Evolutionary conservation across 2,329 filamentous ascomycete genomes (phyloP).

Genomic region (Drechmeria coniospora): DNA sequence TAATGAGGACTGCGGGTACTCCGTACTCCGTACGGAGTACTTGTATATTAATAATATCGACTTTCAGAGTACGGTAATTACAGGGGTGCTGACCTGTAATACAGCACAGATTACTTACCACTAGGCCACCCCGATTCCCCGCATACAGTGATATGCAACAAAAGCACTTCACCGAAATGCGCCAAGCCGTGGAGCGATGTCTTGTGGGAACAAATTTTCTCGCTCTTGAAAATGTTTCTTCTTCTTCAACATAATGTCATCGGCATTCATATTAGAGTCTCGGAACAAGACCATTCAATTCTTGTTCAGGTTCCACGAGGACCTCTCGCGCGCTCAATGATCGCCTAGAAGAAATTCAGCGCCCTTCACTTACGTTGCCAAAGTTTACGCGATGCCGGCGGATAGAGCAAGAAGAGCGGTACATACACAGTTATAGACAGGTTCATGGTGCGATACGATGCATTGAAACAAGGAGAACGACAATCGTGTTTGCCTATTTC

Average conservation of each 20-base stretch:
- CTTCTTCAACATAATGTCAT: slow-evolving; percentile 55
- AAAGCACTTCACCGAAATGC: slow-evolving; percentile 7
- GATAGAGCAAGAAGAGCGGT: slow-evolving; percentile 28
- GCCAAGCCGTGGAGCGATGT: neutral
- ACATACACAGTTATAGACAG: too few species aligned
- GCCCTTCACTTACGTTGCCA: slow-evolving; percentile 60
- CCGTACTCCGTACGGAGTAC: too few species aligned
- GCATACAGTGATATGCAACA: slow-evolving; percentile 12
- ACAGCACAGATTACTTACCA: too few species aligned
- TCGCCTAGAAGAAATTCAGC: slow-evolving; percentile 70
- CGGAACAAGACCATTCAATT: slow-evolving; percentile 79
- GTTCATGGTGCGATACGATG: neutral
- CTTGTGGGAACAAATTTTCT: slow-evolving; percentile 11
- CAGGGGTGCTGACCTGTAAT: too few species aligned
- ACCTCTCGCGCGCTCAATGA: slow-evolving; percentile 94
- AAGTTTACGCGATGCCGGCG: slow-evolving; percentile 30
- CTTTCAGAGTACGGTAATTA: too few species aligned
- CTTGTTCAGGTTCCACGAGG: slow-evolving; percentile 76
- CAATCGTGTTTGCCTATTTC: slow-evolving; percentile 4
- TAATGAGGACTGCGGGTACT: too few species aligned
- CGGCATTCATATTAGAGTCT: slow-evolving; percentile 99
- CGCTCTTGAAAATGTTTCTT: slow-evolving; percentile 14
- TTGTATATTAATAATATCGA: too few species aligned
- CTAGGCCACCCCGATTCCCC: neutral
- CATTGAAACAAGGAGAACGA: neutral